A percentile compares a stretch with the other conserved stretches of the same genome.
These are phyloP conservation scores for Capsicum baccatum DNA, from an alignment of 257 asterid genomes.

Conservation along the genomic window DNA sequence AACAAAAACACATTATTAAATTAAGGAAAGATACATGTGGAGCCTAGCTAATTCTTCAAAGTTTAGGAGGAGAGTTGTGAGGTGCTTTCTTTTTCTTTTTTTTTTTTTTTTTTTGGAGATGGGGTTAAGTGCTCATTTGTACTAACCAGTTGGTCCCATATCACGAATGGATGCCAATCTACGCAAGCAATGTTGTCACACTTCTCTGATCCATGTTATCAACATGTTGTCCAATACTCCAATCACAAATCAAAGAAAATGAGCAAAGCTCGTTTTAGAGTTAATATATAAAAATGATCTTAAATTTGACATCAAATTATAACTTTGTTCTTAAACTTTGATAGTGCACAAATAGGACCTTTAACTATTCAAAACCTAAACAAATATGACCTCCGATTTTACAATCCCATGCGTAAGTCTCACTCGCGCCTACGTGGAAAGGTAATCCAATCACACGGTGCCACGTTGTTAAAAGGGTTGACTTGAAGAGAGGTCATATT, in stretches of 20 bases:
- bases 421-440: no score
- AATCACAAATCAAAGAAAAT: constrained; percentile 22
- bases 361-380: no score
- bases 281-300: no score
- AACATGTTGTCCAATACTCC: constrained; percentile 1
- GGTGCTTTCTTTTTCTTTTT: not conserved
- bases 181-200: constrained; percentile 53
- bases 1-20: not conserved
- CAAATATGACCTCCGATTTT: no score
- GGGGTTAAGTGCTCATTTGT: constrained; percentile 26
- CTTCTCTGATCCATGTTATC: constrained; percentile 19
- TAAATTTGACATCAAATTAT: no score
- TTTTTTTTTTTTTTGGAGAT: not conserved
- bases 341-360: no score
- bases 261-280: constrained; percentile 22
- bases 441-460: no score
- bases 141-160: constrained; percentile 26
- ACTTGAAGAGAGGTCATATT: no score
- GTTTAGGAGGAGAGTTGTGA: not conserved
- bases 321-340: no score
- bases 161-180: constrained; percentile 33
- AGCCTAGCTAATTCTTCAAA: not conserved
- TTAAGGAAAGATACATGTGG: constrained; percentile 28
- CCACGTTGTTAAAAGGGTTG: no score
- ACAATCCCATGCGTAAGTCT: no score